phyloP scores from a whole-genome alignment of 176 grass and related monocot genomes.

The Carex cristatella region DNA sequence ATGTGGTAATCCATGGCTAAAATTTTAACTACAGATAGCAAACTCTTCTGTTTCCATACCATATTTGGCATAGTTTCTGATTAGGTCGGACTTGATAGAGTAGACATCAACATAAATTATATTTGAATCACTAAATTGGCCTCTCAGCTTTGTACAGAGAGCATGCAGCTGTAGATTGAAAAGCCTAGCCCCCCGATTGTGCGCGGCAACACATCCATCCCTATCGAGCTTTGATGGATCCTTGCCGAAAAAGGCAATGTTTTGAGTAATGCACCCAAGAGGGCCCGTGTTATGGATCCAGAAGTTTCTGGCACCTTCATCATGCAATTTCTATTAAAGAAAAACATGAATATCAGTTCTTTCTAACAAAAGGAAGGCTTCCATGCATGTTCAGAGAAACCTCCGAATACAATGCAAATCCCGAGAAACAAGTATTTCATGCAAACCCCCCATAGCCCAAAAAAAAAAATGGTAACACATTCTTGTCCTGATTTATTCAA shows the following conservation, averaged over 20 bases:
- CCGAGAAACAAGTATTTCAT: background rate
- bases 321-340: constrained; percentile 66
- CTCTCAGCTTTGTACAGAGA: constrained; percentile 70
- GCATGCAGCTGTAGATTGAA: constrained; percentile 89
- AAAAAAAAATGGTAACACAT: background rate
- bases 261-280: constrained; percentile 93
- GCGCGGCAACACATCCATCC: constrained; percentile 67
- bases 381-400: background rate
- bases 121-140: constrained; percentile 51
- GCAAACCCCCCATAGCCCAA: background rate
- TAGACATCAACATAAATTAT: constrained; percentile 89
- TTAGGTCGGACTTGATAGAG: constrained; percentile 73
- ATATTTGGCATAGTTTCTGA: constrained; percentile 80
- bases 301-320: constrained; percentile 92
- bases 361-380: background rate
- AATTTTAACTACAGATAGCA: background rate
- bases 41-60: constrained; percentile 42
- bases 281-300: constrained; percentile 99
- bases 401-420: background rate
- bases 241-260: constrained; percentile 71
- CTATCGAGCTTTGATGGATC: constrained; percentile 72
- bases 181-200: constrained; percentile 78
- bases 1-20: background rate
- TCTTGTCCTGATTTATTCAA: background rate
- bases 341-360: constrained; percentile 2